These are phyloP conservation scores for Fusarium odoratissimum DNA, from an alignment of 2,329 filamentous ascomycete species.

Conservation along the genomic window DNA sequence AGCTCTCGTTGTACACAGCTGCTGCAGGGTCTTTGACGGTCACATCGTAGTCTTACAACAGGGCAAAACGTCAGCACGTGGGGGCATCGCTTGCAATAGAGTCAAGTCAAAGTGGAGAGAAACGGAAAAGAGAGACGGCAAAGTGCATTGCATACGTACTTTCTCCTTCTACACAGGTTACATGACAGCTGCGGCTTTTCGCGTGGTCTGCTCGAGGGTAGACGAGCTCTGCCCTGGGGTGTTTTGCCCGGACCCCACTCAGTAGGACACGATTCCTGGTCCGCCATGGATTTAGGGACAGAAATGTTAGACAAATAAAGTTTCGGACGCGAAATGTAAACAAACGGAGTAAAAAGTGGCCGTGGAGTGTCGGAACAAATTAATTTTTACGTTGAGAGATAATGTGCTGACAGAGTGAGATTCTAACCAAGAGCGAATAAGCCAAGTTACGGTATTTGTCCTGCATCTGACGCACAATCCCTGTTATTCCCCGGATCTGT, in stretches of 20 bases:
- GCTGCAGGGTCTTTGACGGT: constrained; percentile 19
- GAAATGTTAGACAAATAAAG: background rate
- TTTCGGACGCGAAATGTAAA: background rate
- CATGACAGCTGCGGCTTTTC: constrained; percentile 20
- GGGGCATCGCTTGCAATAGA: background rate
- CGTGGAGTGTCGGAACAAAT: background rate
- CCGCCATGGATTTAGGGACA: background rate
- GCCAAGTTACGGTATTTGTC: background rate
- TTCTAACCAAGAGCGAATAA: background rate
- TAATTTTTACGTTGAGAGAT: background rate
- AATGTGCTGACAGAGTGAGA: background rate
- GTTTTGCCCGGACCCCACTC: constrained; percentile 21
- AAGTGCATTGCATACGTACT: background rate
- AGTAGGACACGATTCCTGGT: background rate
- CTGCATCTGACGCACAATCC: constrained; percentile 1
- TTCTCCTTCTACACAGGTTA: constrained; percentile 17
- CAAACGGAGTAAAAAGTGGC: background rate
- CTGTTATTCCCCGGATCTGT: constrained; percentile 17
- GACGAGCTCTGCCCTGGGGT: constrained; percentile 1
- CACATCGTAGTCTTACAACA: constrained; percentile 8
- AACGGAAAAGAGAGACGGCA: background rate
- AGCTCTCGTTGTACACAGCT: constrained; percentile 16
- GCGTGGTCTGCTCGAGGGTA: constrained; percentile 8
- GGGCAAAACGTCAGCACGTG: background rate
- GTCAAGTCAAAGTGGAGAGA: background rate